These are phyloP conservation scores for Schizochytrium sp. DNA, from an alignment of 108 stramenopile genomes.

Conservation along the genomic window DNA sequence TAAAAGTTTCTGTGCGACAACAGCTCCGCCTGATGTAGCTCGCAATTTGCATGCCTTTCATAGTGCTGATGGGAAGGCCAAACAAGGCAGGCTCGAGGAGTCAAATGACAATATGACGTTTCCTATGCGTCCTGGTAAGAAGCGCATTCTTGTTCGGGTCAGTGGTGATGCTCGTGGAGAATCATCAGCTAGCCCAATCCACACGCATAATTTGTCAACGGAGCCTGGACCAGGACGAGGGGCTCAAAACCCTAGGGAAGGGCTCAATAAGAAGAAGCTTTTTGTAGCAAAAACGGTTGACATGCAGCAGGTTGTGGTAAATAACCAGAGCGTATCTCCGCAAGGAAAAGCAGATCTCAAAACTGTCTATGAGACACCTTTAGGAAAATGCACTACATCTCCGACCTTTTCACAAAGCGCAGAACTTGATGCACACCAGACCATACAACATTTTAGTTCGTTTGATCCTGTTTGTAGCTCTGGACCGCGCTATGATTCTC, in stretches of 20 bases:
- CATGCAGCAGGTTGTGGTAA: background rate
- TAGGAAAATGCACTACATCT: background rate
- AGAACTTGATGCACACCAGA: background rate
- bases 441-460: too few relatives aligned
- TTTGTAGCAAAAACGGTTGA: conserved; percentile 7
- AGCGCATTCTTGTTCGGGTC: conserved; percentile 37
- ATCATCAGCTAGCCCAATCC: background rate
- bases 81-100: background rate
- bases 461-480: too few relatives aligned
- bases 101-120: background rate
- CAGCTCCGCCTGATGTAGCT: too few relatives aligned
- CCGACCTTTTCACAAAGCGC: background rate
- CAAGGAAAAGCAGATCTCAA: background rate
- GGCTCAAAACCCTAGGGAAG: background rate
- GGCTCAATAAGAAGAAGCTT: background rate
- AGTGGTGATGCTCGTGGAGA: background rate
- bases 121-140: conserved; percentile 41
- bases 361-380: background rate
- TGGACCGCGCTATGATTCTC: background rate
- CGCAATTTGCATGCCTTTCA: too few relatives aligned
- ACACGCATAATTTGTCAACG: background rate
- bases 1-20: too few relatives aligned
- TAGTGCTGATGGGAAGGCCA: too few relatives aligned
- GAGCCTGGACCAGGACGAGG: background rate
- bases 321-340: background rate